Percentiles rank a stretch among this genome's conserved stretches.
These are phyloP conservation scores for Phytopythium mirpurense DNA, from an alignment of 352 stramenopile species.

Conservation along the genomic window DNA sequence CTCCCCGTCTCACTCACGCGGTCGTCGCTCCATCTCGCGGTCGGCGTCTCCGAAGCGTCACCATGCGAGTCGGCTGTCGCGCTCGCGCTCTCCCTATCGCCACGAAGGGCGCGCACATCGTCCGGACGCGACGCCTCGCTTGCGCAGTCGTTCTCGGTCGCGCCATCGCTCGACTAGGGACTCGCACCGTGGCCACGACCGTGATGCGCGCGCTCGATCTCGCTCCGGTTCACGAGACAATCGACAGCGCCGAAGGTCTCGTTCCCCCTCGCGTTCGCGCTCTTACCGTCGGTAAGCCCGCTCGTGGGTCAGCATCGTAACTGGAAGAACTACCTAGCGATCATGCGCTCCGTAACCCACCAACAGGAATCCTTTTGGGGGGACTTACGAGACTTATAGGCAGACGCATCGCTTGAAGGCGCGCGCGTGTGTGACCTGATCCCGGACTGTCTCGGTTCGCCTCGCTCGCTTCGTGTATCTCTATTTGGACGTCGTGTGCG, in stretches of 20 bases:
- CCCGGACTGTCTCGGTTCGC: too few relatives aligned
- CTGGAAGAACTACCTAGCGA: too few relatives aligned
- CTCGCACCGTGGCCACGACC: conserved; percentile 2
- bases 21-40: conserved; percentile 10
- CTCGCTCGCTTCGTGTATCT: neutral
- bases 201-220: neutral
- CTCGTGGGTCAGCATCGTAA: too few relatives aligned
- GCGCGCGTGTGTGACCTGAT: neutral
- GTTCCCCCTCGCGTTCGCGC: neutral
- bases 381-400: too few relatives aligned
- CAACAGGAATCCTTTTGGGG: too few relatives aligned
- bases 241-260: conserved; percentile 6
- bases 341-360: too few relatives aligned
- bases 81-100: conserved; percentile 8
- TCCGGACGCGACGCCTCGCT: conserved; percentile 10
- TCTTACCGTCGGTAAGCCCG: neutral
- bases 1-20: conserved; percentile 1
- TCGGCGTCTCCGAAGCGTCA: conserved; percentile 12
- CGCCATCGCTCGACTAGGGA: neutral
- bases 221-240: too few relatives aligned
- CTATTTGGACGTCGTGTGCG: conserved; percentile 59
- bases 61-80: conserved; percentile 9
- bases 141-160: conserved; percentile 6
- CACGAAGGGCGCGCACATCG: conserved; percentile 4
- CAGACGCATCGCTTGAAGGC: too few relatives aligned